These are phyloP conservation scores for Pezicula rhizophila DNA, from an alignment of 2,329 filamentous ascomycete genomes.

Conservation along the genomic window DNA sequence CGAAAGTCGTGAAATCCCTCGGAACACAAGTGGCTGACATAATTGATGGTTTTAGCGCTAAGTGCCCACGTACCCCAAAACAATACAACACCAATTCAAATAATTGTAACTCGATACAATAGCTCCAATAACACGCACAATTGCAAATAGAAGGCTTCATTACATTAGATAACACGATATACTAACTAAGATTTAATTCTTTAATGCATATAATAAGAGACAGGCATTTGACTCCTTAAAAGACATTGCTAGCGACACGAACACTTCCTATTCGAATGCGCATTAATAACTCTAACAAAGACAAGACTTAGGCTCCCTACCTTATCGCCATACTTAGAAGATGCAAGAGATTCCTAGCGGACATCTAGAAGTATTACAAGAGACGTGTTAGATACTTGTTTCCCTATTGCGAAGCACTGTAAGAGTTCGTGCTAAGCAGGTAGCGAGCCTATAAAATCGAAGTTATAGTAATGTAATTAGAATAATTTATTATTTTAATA, in stretches of 20 bases:
- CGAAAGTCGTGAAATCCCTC: too few relatives aligned
- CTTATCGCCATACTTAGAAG: background rate
- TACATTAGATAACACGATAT: background rate
- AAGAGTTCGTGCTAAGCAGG: too few relatives aligned
- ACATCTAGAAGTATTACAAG: background rate
- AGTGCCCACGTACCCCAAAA: too few relatives aligned
- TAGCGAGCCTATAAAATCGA: too few relatives aligned
- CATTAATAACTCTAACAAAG: background rate
- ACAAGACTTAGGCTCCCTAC: background rate
- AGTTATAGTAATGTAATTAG: too few relatives aligned
- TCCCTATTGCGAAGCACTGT: constrained; percentile 1
- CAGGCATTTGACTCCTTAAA: background rate
- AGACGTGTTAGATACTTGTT: constrained; percentile 1
- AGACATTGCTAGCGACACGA: background rate
- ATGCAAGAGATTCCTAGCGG: background rate
- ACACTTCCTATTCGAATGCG: background rate
- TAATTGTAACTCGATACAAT: background rate
- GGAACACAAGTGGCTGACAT: too few relatives aligned
- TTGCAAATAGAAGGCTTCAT: background rate
- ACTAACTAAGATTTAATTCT: background rate
- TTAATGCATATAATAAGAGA: background rate
- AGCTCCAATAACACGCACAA: background rate
- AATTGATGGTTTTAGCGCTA: too few relatives aligned
- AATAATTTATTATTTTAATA: too few relatives aligned
- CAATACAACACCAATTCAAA: too few relatives aligned